Conservation (phyloP, 768 basidiomycete species). For the Russula olivacea region DNA sequence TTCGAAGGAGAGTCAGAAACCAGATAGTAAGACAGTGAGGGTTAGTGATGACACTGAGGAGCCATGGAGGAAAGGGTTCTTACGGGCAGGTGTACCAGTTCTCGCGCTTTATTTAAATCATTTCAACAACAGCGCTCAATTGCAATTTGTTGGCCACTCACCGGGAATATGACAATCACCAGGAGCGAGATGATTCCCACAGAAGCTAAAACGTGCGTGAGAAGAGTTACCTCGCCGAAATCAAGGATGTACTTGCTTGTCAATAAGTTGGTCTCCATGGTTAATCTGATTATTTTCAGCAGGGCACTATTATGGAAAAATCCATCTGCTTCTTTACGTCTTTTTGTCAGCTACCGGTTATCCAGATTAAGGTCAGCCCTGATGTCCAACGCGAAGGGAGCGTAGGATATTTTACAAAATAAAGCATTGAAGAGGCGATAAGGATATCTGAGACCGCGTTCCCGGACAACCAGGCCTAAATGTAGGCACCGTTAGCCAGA, state of each 20-base stretch:
- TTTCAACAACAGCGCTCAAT: background rate
- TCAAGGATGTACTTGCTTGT: slow-evolving; percentile 2
- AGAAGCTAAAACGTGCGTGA: background rate
- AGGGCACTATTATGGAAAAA: slow-evolving; percentile 11
- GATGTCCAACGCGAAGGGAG: no score
- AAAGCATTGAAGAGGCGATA: slow-evolving; percentile 12
- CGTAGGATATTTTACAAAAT: background rate
- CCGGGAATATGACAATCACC: background rate
- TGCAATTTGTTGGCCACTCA: background rate
- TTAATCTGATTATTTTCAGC: slow-evolving; percentile 25
- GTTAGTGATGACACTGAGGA: no score
- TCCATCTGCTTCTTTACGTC: background rate
- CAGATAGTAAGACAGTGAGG: background rate
- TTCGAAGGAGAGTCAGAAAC: background rate
- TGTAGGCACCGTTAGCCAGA: background rate
- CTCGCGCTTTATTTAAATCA: background rate
- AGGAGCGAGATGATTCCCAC: background rate
- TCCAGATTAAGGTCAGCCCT: background rate
- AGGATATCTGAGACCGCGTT: slow-evolving; percentile 2
- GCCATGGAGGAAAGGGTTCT: background rate
- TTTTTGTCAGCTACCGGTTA: background rate
- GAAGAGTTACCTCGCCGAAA: no score
- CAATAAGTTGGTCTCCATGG: slow-evolving; percentile 28
- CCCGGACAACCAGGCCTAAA: slow-evolving; percentile 7
- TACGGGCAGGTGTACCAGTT: slow-evolving; percentile 15